These are phyloP conservation scores for Lophiostoma macrostomum DNA, from an alignment of 495 filamentous ascomycete species.

Conservation along the genomic window DNA sequence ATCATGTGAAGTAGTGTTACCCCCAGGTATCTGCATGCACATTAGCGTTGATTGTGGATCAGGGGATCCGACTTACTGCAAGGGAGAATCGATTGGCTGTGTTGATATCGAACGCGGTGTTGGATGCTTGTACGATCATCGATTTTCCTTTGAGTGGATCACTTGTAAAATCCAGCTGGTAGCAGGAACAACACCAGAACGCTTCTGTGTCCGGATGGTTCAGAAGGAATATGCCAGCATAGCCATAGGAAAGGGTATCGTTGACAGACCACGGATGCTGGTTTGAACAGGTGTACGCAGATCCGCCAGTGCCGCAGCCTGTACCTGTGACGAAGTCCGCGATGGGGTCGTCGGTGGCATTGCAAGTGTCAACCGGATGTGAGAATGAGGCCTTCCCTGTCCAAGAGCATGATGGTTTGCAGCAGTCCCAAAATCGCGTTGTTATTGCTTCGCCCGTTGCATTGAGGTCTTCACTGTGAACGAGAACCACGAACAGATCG, in stretches of 20 bases:
- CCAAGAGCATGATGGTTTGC: conserved; percentile 68
- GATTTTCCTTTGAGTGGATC: conserved; percentile 49
- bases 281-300: conserved; percentile 58
- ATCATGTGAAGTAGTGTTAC: conserved; percentile 47
- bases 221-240: conserved; percentile 55
- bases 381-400: conserved; percentile 51
- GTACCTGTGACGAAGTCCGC: conserved; percentile 36
- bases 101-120: conserved; percentile 48
- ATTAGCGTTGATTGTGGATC: neutral
- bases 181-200: conserved; percentile 66
- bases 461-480: conserved; percentile 9
- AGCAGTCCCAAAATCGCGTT: conserved; percentile 69
- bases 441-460: conserved; percentile 42
- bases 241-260: conserved; percentile 59
- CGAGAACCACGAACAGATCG: conserved; percentile 47
- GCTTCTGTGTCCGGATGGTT: conserved; percentile 50
- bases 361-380: conserved; percentile 53
- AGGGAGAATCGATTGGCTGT: conserved; percentile 37
- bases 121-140: conserved; percentile 67
- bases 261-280: conserved; percentile 63
- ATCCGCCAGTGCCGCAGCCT: conserved; percentile 53
- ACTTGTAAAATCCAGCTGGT: conserved; percentile 44
- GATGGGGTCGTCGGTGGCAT: conserved; percentile 52
- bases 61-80: conserved; percentile 18
- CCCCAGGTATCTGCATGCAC: conserved; percentile 32